Conservation (phyloP, 2,329 filamentous ascomycete genomes). For the Aspergillus persii region DNA sequence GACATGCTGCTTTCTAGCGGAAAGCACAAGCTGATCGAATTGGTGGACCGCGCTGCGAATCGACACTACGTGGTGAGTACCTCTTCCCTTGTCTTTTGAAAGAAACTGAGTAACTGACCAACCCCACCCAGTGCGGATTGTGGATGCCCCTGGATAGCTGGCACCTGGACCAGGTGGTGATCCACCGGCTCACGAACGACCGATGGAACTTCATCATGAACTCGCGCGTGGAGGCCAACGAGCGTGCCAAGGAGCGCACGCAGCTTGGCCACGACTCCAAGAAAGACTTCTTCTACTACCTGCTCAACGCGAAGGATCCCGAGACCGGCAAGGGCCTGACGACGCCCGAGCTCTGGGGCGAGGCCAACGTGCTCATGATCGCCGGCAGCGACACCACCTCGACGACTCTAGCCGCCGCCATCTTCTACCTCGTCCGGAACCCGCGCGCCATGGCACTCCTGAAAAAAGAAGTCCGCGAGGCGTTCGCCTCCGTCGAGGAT, state of each 20-base stretch:
- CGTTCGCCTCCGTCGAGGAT: constrained; percentile 36
- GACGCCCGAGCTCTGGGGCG: constrained; percentile 66
- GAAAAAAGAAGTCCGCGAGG: constrained; percentile 35
- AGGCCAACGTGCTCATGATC: constrained; percentile 70
- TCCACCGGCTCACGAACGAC: constrained; percentile 64
- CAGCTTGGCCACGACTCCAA: constrained; percentile 65
- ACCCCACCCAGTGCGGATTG: constrained; percentile 59
- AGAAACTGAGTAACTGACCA: neutral
- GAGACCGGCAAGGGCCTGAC: constrained; percentile 67
- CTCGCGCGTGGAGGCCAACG: constrained; percentile 64
- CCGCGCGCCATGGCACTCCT: constrained; percentile 31
- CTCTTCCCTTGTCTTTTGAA: neutral
- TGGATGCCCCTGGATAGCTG: constrained; percentile 68
- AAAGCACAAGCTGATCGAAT: constrained; percentile 62
- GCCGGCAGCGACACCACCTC: constrained; percentile 71
- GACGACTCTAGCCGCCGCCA: constrained; percentile 52
- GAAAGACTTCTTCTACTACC: constrained; percentile 73
- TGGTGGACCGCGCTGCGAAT: constrained; percentile 67
- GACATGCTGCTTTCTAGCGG: constrained; percentile 46
- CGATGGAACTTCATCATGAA: constrained; percentile 70
- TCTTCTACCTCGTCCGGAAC: constrained; percentile 42
- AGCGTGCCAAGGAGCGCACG: constrained; percentile 57
- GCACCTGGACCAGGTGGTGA: constrained; percentile 65
- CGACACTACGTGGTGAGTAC: constrained; percentile 63
- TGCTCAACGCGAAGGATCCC: constrained; percentile 68